These are phyloP conservation scores for Penicillium frequentans DNA, from an alignment of 2,329 filamentous ascomycete genomes.

Conservation along the genomic window DNA sequence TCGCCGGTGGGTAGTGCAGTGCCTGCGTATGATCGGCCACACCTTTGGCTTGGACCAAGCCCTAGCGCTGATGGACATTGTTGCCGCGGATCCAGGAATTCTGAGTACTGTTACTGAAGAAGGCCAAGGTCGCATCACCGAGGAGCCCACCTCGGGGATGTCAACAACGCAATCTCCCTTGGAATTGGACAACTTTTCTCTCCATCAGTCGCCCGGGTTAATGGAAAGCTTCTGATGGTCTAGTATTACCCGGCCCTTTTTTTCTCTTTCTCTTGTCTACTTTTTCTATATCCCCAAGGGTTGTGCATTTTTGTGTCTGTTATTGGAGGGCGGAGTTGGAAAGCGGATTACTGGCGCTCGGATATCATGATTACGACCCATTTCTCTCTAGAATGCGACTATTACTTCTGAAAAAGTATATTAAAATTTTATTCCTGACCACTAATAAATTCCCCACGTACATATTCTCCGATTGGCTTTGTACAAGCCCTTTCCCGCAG, in stretches of 20 bases:
- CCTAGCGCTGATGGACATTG: conserved; percentile 34
- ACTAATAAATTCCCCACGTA: not conserved
- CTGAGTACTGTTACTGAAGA: conserved; percentile 22
- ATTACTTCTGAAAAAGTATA: not conserved
- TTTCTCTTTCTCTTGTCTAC: no score
- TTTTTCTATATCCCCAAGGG: not conserved
- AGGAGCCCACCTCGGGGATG: not conserved
- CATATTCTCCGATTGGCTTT: not conserved
- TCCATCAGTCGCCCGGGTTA: not conserved
- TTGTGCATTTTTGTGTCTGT: not conserved
- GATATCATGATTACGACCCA: not conserved
- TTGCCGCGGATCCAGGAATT: conserved; percentile 28
- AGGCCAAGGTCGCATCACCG: conserved; percentile 19
- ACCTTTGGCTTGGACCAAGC: conserved; percentile 41
- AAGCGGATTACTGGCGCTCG: not conserved
- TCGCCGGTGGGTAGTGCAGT: conserved; percentile 34
- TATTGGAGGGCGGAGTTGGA: not conserved
- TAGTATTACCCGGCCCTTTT: not conserved
- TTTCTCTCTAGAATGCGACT: not conserved
- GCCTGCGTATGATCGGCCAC: conserved; percentile 34
- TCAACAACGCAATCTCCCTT: not conserved
- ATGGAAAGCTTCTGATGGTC: not conserved
- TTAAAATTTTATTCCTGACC: not conserved
- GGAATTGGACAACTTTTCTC: not conserved
- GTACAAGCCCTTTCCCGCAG: not conserved